Evolutionary conservation across 371 early-diverging fungal species (phyloP), one percentile per base, ranked within the genome.

Genomic region (Mortierella sp.): DNA sequence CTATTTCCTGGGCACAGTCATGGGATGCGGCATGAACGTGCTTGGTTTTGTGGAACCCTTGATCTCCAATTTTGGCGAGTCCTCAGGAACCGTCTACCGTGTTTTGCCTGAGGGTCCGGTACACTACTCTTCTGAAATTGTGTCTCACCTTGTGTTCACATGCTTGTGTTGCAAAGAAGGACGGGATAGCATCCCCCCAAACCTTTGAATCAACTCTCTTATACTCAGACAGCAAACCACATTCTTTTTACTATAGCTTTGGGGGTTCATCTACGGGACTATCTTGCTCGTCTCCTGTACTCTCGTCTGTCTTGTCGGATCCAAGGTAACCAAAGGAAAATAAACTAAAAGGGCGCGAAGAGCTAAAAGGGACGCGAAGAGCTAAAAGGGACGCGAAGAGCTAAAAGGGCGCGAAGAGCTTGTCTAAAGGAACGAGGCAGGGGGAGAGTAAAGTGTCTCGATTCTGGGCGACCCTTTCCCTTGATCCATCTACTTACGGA

Each of bases 41-140:
- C 89, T 94, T 19, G 94, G 92, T 21, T 92, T 92, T 80, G 91
- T 91, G 21, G 94, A 94, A 74, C 93, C 93, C 6, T 73, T 94
- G 68, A 65, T 94, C 47, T 88, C 88, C 78, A 92, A 90, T 80
- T 91, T 93, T 86, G 92, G 91, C 38, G 80, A 80, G 70, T 55
- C 65, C 11, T 84, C 80, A 55, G 94, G 93, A 48, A 88, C 88
- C 50, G 74, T 91, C 11, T 80, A 84, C 55, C 83, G 84, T 13
- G 57, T 89, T 11, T 83, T 94, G 47, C 94, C 94, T 0, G 93
- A 93, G 73, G 89, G 91, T 71, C 70, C 70, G 74, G 89, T 87
- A 38, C 44, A 38, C 44, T 45, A 42, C 19, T 9, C 75, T 54
- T 24, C 38, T 9, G 28, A 52, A 24, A 24, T n/a, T 48, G 38